A percentile compares a stretch with the other conserved stretches of the same genome.
These are phyloP conservation scores for Auricularia heimuer DNA, from an alignment of 768 basidiomycete genomes.

Conservation along the genomic window DNA sequence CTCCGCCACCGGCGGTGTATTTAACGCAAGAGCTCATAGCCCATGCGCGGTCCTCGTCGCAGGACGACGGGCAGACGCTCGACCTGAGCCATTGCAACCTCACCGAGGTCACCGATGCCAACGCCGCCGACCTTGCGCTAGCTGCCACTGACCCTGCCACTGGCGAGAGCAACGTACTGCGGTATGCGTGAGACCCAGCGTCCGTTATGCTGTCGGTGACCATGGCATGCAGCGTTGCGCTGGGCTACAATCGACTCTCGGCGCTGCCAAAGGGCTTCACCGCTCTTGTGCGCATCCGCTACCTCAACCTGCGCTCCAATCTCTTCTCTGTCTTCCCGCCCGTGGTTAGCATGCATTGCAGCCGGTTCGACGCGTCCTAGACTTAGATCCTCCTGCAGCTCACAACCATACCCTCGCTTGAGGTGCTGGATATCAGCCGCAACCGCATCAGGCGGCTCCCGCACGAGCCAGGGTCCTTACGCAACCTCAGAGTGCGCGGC, in stretches of 20 bases:
- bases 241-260: slow-evolving; percentile 75
- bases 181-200: slow-evolving; percentile 33
- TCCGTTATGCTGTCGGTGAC: slow-evolving; percentile 13
- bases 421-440: slow-evolving; percentile 89
- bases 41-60: slow-evolving; percentile 54
- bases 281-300: slow-evolving; percentile 62
- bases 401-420: slow-evolving; percentile 73
- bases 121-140: slow-evolving; percentile 67
- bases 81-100: slow-evolving; percentile 74
- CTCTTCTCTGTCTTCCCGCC: slow-evolving; percentile 73
- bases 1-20: not conserved
- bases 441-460: slow-evolving; percentile 84
- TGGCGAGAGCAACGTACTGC: slow-evolving; percentile 46
- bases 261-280: slow-evolving; percentile 68
- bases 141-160: slow-evolving; percentile 38
- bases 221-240: slow-evolving; percentile 52
- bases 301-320: slow-evolving; percentile 83
- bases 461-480: slow-evolving; percentile 64
- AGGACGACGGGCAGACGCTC: slow-evolving; percentile 74
- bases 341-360: slow-evolving; percentile 49
- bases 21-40: slow-evolving; percentile 48
- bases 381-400: slow-evolving; percentile 37
- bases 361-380: slow-evolving; percentile 8
- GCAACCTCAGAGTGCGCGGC: slow-evolving; percentile 57
- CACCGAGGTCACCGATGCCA: slow-evolving; percentile 62